Conservation (phyloP, 2,329 filamentous ascomycete species). For the Aspergillus fumigatus region DNA sequence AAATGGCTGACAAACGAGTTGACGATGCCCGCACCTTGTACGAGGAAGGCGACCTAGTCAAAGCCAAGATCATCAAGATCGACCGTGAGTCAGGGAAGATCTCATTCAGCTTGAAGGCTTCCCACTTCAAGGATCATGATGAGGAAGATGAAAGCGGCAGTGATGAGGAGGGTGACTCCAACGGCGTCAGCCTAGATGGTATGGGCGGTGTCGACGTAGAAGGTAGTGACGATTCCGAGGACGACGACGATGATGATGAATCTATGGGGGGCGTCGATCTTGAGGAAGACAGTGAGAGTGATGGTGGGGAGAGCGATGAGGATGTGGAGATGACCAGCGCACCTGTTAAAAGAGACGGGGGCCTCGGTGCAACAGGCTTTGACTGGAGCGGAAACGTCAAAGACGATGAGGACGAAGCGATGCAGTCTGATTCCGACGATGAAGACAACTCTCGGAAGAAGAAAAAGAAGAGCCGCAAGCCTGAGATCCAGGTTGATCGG, state of each 20-base stretch:
- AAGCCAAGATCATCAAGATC: slow-evolving; percentile 79
- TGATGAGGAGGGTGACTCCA: slow-evolving; percentile 43
- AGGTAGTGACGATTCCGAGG: slow-evolving; percentile 33
- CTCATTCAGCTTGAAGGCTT: slow-evolving; percentile 88
- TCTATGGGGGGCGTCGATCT: slow-evolving; percentile 45
- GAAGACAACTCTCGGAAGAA: slow-evolving; percentile 47
- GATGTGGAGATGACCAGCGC: slow-evolving; percentile 42
- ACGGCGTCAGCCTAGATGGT: slow-evolving; percentile 27
- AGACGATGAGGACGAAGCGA: slow-evolving; percentile 44
- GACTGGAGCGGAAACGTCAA: slow-evolving; percentile 76
- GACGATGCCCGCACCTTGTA: slow-evolving; percentile 86
- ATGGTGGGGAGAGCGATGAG: slow-evolving; percentile 41
- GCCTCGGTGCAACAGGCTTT: slow-evolving; percentile 71
- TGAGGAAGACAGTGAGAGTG: slow-evolving; percentile 39
- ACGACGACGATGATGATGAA: slow-evolving; percentile 31
- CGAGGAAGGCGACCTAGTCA: slow-evolving; percentile 85
- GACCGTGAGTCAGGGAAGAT: slow-evolving; percentile 72
- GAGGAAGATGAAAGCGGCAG: slow-evolving; percentile 45
- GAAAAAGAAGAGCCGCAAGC: slow-evolving; percentile 71
- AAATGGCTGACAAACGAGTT: slow-evolving; percentile 81
- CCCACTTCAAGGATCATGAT: slow-evolving; percentile 67
- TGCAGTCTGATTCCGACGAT: slow-evolving; percentile 49
- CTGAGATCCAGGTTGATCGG: slow-evolving; percentile 76
- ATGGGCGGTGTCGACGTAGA: slow-evolving; percentile 29
- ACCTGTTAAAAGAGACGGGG: slow-evolving; percentile 41